Conservation (phyloP, 352 stramenopile genomes). For the Phytophthora idaei region DNA sequence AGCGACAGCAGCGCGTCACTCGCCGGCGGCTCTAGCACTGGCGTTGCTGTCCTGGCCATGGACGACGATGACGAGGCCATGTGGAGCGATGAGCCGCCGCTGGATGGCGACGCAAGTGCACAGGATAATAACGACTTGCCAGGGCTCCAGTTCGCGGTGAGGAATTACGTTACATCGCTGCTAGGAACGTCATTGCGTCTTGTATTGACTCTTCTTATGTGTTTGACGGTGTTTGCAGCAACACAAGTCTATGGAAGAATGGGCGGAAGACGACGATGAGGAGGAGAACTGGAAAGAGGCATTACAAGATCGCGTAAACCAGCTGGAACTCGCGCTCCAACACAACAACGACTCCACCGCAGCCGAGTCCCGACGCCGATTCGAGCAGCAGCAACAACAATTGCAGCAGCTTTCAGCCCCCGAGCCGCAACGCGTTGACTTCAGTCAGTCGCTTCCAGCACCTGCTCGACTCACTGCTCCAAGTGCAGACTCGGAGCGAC, state of each 20-base stretch:
- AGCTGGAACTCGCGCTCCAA: conserved; percentile 69
- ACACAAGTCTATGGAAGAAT: conserved; percentile 71
- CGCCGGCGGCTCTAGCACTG: neutral
- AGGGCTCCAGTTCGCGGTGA: conserved; percentile 38
- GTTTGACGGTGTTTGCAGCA: conserved; percentile 28
- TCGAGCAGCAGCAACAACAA: conserved; percentile 28
- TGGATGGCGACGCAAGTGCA: conserved; percentile 14
- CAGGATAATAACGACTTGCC: conserved; percentile 25
- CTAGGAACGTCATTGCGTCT: neutral
- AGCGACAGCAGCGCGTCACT: conserved; percentile 16
- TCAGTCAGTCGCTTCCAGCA: conserved; percentile 25
- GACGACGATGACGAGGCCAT: conserved; percentile 50
- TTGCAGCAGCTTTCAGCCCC: conserved; percentile 8
- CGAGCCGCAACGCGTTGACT: conserved; percentile 17
- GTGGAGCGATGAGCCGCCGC: conserved; percentile 52
- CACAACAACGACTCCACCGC: conserved; percentile 36
- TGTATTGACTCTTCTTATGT: conserved; percentile 11
- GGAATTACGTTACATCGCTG: conserved; percentile 2
- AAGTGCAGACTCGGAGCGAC: conserved; percentile 7
- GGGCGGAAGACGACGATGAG: conserved; percentile 80
- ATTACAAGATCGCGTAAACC: conserved; percentile 77
- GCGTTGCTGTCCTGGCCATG: conserved; percentile 14
- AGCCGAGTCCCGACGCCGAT: conserved; percentile 18
- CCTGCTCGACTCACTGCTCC: conserved; percentile 17
- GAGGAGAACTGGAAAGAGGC: conserved; percentile 82